phyloP scores from a whole-genome alignment of 140 eudicot genomes.

The Erigeron philadelphicus region DNA sequence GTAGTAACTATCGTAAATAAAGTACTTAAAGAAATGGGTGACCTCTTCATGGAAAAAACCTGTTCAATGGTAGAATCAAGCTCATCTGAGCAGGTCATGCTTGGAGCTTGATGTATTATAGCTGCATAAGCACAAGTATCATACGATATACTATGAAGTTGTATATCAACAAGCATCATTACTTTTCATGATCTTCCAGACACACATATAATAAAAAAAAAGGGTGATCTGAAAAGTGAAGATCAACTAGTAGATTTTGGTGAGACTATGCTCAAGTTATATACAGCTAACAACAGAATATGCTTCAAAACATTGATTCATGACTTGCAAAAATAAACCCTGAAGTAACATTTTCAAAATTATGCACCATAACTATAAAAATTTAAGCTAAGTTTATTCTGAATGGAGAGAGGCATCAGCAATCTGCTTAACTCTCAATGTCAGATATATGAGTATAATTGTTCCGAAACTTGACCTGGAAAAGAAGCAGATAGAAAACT shows the following conservation, averaged over 20 bases:
- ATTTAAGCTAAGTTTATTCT: constrained; percentile 21
- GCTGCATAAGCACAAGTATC: not conserved
- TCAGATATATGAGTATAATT: constrained; percentile 65
- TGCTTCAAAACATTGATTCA: constrained; percentile 23
- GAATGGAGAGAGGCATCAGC: constrained; percentile 41
- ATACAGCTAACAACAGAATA: constrained; percentile 16
- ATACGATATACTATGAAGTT: not conserved
- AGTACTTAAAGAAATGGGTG: no score
- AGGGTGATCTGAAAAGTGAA: not conserved
- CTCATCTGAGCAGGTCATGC: not conserved
- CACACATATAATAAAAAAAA: not conserved
- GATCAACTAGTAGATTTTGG: not conserved
- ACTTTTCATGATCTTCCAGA: not conserved
- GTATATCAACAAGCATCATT: not conserved
- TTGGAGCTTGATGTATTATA: not conserved
- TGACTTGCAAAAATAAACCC: constrained; percentile 6
- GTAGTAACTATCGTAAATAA: no score
- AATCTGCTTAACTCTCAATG: constrained; percentile 64
- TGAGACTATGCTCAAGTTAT: constrained; percentile 26
- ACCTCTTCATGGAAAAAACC: no score
- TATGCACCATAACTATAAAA: constrained; percentile 3
- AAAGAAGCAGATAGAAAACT: constrained; percentile 14
- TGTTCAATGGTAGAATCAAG: not conserved
- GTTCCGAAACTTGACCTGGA: constrained; percentile 84
- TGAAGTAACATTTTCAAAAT: constrained; percentile 17